A percentile compares a stretch with the other conserved stretches of the same genome.
Evolutionary conservation across 345 rosid genomes (phyloP).

Genomic region (Raphanus raphanistrum): DNA sequence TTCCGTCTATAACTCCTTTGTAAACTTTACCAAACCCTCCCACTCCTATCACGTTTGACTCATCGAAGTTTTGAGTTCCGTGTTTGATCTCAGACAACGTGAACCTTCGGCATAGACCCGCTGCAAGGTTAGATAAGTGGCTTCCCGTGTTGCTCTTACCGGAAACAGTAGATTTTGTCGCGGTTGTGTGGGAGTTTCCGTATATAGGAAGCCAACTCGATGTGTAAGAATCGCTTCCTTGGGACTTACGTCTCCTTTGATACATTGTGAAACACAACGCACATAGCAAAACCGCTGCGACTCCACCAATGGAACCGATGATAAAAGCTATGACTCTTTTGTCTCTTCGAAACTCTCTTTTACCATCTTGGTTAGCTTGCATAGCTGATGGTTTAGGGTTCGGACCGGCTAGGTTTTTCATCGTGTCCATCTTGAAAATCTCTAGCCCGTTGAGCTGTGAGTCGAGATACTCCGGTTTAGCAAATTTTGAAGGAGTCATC

Average conservation of each 20-base stretch:
- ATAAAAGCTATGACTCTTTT: constrained; percentile 33
- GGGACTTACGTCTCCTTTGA: constrained; percentile 38
- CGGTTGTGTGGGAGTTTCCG: constrained; percentile 53
- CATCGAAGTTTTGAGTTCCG: constrained; percentile 64
- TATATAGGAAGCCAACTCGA: constrained; percentile 71
- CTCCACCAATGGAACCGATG: constrained; percentile 64
- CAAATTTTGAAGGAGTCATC: constrained; percentile 48
- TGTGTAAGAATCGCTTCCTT: constrained; percentile 46
- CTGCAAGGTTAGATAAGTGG: constrained; percentile 58
- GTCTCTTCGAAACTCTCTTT: constrained; percentile 21
- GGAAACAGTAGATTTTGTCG: constrained; percentile 55
- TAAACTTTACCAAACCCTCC: constrained; percentile 96
- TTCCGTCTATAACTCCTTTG: constrained; percentile 67
- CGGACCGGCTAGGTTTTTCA: constrained; percentile 58
- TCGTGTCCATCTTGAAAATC: constrained; percentile 61
- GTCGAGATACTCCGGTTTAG: constrained; percentile 51
- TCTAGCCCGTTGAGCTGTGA: constrained; percentile 68
- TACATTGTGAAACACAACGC: constrained; percentile 51
- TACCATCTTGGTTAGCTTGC: constrained; percentile 43
- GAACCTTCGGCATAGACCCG: constrained; percentile 73
- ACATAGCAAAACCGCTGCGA: constrained; percentile 50
- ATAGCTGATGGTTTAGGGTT: constrained; percentile 62
- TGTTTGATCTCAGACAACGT: constrained; percentile 59
- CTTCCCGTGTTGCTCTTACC: constrained; percentile 48
- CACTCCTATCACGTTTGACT: constrained; percentile 69